Evolutionary conservation across 169 alveolate genomes (phyloP).

Genomic region (Neospora caninum): DNA sequence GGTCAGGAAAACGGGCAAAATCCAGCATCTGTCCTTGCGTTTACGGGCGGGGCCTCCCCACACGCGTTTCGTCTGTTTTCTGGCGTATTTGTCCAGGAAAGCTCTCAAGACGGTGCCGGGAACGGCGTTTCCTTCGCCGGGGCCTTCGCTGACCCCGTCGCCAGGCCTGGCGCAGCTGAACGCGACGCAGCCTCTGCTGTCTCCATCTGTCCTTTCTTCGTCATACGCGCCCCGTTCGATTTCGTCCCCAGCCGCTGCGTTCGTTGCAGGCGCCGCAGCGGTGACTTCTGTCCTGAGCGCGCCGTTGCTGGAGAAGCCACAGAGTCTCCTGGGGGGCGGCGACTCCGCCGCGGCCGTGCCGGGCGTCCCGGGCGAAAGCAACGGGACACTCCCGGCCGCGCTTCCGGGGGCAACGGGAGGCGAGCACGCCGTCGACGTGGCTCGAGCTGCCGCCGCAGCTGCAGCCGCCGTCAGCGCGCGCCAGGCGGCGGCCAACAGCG

Average conservation of each 20-base stretch:
- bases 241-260: slow-evolving; percentile 11
- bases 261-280: slow-evolving; percentile 43
- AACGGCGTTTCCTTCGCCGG: not conserved
- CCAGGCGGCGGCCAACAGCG: slow-evolving; percentile 20
- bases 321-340: slow-evolving; percentile 1
- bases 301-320: slow-evolving; percentile 23
- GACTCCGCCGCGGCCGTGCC: not conserved
- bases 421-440: slow-evolving; percentile 7
- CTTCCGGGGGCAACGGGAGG: not conserved
- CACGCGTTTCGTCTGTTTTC: not conserved
- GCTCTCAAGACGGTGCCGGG: not conserved
- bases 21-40: too few species aligned
- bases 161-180: not conserved
- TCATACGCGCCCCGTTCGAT: not conserved
- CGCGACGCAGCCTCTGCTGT: not conserved
- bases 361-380: not conserved
- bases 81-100: not conserved
- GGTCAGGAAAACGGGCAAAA: too few species aligned
- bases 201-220: not conserved
- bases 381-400: not conserved
- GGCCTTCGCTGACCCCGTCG: not conserved
- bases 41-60: not conserved
- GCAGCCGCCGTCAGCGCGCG: slow-evolving; percentile 38
- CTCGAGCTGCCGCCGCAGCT: slow-evolving; percentile 30
- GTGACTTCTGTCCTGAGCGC: not conserved